Percentiles rank a stretch among this genome's conserved stretches.
phyloP scores from a whole-genome alignment of 768 basidiomycete genomes.

The Mycena alexandri region DNA sequence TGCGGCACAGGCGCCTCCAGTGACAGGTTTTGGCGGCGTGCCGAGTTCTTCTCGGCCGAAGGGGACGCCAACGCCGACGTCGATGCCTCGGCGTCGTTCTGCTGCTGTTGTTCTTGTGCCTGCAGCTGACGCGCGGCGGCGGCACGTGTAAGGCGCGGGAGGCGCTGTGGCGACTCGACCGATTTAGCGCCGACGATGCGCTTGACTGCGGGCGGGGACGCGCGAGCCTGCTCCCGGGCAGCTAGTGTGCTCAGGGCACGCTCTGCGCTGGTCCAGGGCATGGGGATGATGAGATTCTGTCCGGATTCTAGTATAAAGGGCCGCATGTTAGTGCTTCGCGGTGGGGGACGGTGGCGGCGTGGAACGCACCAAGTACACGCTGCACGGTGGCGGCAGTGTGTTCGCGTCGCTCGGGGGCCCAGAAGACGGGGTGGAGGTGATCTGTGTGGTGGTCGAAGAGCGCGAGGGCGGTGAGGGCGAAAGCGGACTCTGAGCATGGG shows the following conservation, averaged over 20 bases:
- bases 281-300: slow-evolving; percentile 17
- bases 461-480: slow-evolving; percentile 71
- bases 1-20: slow-evolving; percentile 15
- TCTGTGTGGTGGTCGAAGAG: slow-evolving; percentile 68
- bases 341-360: neutral
- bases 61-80: neutral
- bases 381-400: slow-evolving; percentile 67
- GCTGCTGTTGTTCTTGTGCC: neutral
- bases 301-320: slow-evolving; percentile 28
- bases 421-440: slow-evolving; percentile 74
- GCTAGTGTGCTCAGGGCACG: slow-evolving; percentile 14
- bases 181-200: slow-evolving; percentile 18
- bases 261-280: slow-evolving; percentile 16
- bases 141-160: slow-evolving; percentile 31
- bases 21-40: slow-evolving; percentile 6
- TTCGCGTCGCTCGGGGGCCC: slow-evolving; percentile 64
- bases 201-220: neutral
- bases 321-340: neutral
- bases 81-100: neutral
- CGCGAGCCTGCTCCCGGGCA: slow-evolving; percentile 8
- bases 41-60: neutral
- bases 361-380: slow-evolving; percentile 30
- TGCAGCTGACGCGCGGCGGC: slow-evolving; percentile 16
- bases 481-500: slow-evolving; percentile 49
- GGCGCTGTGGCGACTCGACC: slow-evolving; percentile 20